Evolutionary conservation across 2,329 filamentous ascomycete genomes (phyloP).

Genomic region (Zymoseptoria brevis): DNA sequence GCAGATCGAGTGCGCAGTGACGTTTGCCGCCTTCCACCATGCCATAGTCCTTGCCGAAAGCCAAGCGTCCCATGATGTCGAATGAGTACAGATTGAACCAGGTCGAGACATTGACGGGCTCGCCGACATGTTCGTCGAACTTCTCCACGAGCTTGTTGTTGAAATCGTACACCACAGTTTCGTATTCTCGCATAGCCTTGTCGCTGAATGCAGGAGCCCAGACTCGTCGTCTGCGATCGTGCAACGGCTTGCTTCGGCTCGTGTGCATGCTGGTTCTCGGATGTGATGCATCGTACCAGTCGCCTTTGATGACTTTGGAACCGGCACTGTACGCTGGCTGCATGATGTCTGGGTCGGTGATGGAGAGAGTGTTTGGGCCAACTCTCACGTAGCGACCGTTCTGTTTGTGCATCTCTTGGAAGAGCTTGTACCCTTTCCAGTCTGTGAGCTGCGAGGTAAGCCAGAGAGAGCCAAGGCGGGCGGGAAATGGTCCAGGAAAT

Average conservation of each 20-base stretch:
- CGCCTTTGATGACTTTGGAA: slow-evolving; percentile 34
- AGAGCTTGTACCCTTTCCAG: slow-evolving; percentile 22
- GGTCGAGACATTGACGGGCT: slow-evolving; percentile 32
- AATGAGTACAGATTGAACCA: slow-evolving; percentile 39
- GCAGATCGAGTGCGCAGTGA: slow-evolving; percentile 32
- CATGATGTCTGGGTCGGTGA: slow-evolving; percentile 31
- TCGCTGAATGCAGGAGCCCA: slow-evolving; percentile 38
- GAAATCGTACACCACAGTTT: slow-evolving; percentile 31
- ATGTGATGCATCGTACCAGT: slow-evolving; percentile 34
- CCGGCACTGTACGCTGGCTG: slow-evolving; percentile 32
- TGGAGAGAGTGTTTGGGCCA: slow-evolving; percentile 31
- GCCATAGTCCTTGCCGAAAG: slow-evolving; percentile 37
- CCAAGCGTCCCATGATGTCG: slow-evolving; percentile 40
- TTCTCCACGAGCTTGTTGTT: slow-evolving; percentile 30
- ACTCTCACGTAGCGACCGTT: slow-evolving; percentile 31
- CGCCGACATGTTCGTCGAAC: slow-evolving; percentile 20
- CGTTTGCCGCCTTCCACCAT: slow-evolving; percentile 30
- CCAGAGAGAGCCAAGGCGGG: slow-evolving; percentile 29
- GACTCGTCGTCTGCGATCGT: slow-evolving; percentile 34
- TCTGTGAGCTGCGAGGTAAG: slow-evolving; percentile 18
- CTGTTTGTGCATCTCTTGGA: slow-evolving; percentile 27
- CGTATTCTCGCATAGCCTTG: slow-evolving; percentile 36
- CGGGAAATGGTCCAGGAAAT: slow-evolving; percentile 30
- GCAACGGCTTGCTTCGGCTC: slow-evolving; percentile 29
- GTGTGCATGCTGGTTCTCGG: slow-evolving; percentile 34